Evolutionary conservation across 441 rosid species (phyloP).

Genomic region (Croton laevigatus): DNA sequence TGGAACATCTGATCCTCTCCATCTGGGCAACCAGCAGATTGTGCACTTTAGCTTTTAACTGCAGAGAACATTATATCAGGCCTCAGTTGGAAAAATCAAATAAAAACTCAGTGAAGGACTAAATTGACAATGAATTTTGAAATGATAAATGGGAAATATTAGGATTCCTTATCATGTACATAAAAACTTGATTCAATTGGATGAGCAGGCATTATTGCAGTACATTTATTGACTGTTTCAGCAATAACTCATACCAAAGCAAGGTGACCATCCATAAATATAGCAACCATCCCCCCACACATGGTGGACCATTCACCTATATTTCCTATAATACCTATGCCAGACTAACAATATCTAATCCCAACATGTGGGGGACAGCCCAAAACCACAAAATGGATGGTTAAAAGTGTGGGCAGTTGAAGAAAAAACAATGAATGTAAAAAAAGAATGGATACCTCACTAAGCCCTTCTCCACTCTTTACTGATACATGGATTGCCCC

Average conservation of each 20-base stretch:
- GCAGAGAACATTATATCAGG: conserved; percentile 28
- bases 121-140: neutral
- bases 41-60: conserved; percentile 66
- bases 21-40: conserved; percentile 53
- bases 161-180: neutral
- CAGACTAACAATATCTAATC: neutral
- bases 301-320: neutral
- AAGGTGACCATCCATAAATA: neutral
- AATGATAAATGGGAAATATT: neutral
- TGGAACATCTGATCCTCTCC: conserved; percentile 48
- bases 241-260: neutral
- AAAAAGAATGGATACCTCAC: conserved; percentile 42
- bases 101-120: no score
- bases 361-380: neutral
- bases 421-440: neutral
- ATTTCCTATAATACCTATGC: neutral
- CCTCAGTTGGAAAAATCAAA: conserved; percentile 3
- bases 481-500: conserved; percentile 72
- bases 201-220: neutral
- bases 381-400: neutral
- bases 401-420: neutral
- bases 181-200: neutral
- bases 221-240: neutral
- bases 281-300: neutral
- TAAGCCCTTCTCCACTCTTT: conserved; percentile 60